Percentiles rank a stretch among this genome's conserved stretches.
phyloP scores from a whole-genome alignment of 805 yeast genomes.

The Yamadazyma paraphyllophila region DNA sequence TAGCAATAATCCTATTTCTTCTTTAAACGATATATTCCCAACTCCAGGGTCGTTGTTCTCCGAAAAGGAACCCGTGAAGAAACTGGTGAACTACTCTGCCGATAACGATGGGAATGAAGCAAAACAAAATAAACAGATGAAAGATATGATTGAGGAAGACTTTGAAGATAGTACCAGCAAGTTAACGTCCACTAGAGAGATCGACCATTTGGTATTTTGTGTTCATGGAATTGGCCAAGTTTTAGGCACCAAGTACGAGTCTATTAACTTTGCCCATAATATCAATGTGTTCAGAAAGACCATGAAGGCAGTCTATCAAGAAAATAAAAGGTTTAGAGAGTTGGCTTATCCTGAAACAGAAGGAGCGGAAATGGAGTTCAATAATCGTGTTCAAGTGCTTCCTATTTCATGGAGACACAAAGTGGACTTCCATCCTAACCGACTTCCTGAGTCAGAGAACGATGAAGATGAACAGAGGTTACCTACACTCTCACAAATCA shows the following conservation, averaged over 20 bases:
- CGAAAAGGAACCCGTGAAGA: constrained; percentile 17
- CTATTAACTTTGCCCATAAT: constrained; percentile 84
- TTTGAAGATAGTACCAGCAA: constrained; percentile 35
- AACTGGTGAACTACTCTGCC: constrained; percentile 15
- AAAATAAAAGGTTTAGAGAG: constrained; percentile 38
- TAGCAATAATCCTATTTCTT: constrained; percentile 29
- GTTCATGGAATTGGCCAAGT: constrained; percentile 95
- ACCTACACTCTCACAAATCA: constrained; percentile 69
- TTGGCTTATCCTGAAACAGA: constrained; percentile 28
- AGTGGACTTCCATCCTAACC: constrained; percentile 57
- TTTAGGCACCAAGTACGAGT: constrained; percentile 72
- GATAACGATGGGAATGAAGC: constrained; percentile 11
- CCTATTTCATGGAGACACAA: constrained; percentile 93
- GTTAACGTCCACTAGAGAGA: constrained; percentile 27
- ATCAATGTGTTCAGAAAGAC: constrained; percentile 63
- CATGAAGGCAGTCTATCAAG: constrained; percentile 48
- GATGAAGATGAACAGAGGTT: constrained; percentile 39
- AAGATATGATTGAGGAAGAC: constrained; percentile 49
- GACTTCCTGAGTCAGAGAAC: constrained; percentile 23
- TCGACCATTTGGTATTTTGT: constrained; percentile 75
- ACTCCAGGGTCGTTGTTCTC: constrained; percentile 26
- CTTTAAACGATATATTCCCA: constrained; percentile 30
- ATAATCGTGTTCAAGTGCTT: constrained; percentile 73
- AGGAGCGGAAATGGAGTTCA: constrained; percentile 19
- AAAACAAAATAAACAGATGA: constrained; percentile 30